These are phyloP conservation scores for Beauveria medogensis DNA, from an alignment of 2,329 filamentous ascomycete genomes.

Conservation along the genomic window DNA sequence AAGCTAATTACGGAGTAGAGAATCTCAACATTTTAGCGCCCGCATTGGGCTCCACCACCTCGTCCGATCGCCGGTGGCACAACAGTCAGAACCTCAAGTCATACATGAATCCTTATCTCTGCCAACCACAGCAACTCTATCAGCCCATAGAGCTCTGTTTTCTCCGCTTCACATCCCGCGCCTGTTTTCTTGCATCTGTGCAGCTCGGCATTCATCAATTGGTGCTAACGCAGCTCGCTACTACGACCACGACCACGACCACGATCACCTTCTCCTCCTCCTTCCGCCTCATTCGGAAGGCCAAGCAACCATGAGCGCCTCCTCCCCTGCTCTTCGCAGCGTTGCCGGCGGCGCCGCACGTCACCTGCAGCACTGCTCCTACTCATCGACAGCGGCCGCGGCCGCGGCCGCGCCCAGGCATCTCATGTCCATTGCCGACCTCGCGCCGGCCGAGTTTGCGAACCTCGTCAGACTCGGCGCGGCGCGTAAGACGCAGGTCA, in stretches of 20 bases:
- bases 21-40: neutral
- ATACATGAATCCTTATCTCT: neutral
- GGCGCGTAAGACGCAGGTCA: slow-evolving; percentile 67
- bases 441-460: slow-evolving; percentile 71
- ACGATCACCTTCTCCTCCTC: neutral
- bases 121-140: neutral
- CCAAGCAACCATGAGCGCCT: neutral
- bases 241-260: neutral
- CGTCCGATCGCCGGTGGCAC: slow-evolving; percentile 6
- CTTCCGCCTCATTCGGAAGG: neutral
- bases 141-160: too few relatives aligned
- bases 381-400: neutral
- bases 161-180: neutral
- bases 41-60: neutral
- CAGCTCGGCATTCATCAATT: neutral
- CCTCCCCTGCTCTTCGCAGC: neutral
- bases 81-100: slow-evolving; percentile 4
- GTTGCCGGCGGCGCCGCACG: neutral
- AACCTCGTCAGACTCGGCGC: slow-evolving; percentile 77
- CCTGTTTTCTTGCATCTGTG: neutral
- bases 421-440: slow-evolving; percentile 83
- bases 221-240: neutral
- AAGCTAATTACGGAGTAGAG: too few relatives aligned
- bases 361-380: slow-evolving; percentile 2
- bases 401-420: slow-evolving; percentile 55